phyloP scores from a whole-genome alignment of 257 asterid species.

The Nicotiana sylvestris region DNA sequence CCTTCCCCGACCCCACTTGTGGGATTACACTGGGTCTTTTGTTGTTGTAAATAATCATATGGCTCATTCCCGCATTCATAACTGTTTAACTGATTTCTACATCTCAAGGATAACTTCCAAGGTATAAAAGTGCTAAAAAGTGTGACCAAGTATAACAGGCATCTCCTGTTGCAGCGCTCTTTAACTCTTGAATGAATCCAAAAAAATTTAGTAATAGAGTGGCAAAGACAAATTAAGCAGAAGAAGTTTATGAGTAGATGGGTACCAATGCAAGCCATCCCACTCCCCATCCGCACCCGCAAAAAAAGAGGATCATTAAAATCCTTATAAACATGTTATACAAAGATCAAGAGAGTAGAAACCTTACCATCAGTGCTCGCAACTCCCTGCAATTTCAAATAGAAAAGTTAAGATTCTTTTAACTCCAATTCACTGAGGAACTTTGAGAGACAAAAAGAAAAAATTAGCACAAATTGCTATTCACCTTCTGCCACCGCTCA shows the following conservation, averaged over 20 bases:
- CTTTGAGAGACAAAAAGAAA: conserved; percentile 9
- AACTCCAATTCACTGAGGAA: conserved; percentile 1
- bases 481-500: conserved; percentile 94
- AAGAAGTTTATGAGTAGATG: background rate
- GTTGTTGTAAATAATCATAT: background rate
- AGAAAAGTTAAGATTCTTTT: conserved; percentile 21
- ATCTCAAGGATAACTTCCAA: background rate
- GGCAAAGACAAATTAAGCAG: background rate
- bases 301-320: background rate
- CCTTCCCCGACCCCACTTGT: too few relatives aligned
- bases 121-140: background rate
- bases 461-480: background rate
- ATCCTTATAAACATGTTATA: conserved; percentile 2
- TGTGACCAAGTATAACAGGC: background rate
- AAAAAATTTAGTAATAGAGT: background rate
- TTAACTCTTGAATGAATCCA: background rate
- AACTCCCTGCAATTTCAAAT: conserved; percentile 70
- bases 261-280: background rate
- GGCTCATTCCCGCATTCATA: background rate
- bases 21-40: too few relatives aligned
- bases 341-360: conserved; percentile 8
- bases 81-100: background rate
- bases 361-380: conserved; percentile 86
- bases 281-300: background rate
- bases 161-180: background rate